Percentiles rank a stretch among this genome's conserved stretches.
Evolutionary conservation across 2,329 filamentous ascomycete species (phyloP).

Genomic region (Diplodia sapinea): DNA sequence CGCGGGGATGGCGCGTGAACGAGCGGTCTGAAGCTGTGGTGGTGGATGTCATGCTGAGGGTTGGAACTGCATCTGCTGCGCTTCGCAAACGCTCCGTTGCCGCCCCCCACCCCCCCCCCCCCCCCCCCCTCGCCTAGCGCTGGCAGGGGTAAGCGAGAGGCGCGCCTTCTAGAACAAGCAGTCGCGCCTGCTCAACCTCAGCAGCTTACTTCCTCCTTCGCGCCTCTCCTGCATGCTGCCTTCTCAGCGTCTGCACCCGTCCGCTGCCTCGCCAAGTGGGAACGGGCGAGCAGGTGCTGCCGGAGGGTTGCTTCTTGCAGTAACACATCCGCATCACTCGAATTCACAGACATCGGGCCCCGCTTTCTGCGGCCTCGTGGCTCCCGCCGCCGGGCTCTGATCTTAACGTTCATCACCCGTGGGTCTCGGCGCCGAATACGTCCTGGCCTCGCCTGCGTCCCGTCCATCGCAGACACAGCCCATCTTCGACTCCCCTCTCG

Average conservation of each 20-base stretch:
- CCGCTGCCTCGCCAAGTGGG: neutral
- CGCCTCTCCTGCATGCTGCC: neutral
- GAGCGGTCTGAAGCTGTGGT: neutral
- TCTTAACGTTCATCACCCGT: neutral
- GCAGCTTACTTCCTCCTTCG: no score
- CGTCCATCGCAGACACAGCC: neutral
- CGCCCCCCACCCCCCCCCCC: no score
- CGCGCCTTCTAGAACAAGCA: slow-evolving; percentile 6
- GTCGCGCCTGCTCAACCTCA: neutral
- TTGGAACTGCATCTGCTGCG: neutral
- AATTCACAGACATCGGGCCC: neutral
- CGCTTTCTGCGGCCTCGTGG: neutral
- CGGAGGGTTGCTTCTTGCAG: neutral
- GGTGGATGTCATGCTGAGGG: neutral
- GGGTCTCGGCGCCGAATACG: neutral
- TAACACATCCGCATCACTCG: neutral
- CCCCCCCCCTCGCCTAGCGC: slow-evolving; percentile 1
- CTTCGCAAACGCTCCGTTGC: neutral
- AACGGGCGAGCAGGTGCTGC: neutral
- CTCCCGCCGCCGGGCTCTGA: slow-evolving; percentile 1
- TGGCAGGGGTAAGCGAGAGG: slow-evolving; percentile 8
- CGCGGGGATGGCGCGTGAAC: neutral
- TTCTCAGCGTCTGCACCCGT: neutral
- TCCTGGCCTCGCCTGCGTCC: neutral
- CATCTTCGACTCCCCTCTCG: neutral